Evolutionary conservation across 73 alveolate species (phyloP).

Genomic region (Tetrahymena borealis): DNA sequence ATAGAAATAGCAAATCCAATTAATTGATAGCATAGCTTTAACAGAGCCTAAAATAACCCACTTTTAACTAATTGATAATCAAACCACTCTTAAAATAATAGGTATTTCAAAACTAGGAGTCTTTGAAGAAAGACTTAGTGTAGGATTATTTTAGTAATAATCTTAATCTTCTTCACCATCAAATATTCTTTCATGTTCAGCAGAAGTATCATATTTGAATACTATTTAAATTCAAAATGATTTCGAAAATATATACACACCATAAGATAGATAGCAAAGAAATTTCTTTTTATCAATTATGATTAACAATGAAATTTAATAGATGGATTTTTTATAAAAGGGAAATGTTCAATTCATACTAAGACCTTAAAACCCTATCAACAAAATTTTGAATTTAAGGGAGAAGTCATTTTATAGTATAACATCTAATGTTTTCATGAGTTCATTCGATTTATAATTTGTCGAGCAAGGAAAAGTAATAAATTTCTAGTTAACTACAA

Average conservation of each 20-base stretch:
- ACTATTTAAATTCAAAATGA: background rate
- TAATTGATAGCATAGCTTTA: background rate
- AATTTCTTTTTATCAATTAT: background rate
- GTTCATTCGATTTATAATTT: background rate
- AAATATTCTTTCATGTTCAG: background rate
- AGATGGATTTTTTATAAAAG: too few species aligned
- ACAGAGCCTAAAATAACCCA: background rate
- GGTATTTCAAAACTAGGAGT: background rate
- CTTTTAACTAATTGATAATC: background rate
- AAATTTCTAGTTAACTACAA: background rate
- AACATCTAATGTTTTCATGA: background rate
- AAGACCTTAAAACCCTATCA: background rate
- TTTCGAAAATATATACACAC: background rate
- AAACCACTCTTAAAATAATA: background rate
- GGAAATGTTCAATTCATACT: too few species aligned
- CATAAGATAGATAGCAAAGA: background rate
- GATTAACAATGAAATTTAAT: background rate
- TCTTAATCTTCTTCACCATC: background rate
- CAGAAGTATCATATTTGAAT: background rate
- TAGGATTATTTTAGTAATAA: background rate
- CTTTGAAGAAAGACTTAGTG: background rate
- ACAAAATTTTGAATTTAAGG: background rate
- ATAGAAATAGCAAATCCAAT: too few species aligned
- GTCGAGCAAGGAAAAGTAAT: background rate
- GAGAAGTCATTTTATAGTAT: background rate